Evolutionary conservation across 2,329 filamentous ascomycete species (phyloP), one percentile per base, ranked within the genome.

Genomic region (Cordyceps javanica): DNA sequence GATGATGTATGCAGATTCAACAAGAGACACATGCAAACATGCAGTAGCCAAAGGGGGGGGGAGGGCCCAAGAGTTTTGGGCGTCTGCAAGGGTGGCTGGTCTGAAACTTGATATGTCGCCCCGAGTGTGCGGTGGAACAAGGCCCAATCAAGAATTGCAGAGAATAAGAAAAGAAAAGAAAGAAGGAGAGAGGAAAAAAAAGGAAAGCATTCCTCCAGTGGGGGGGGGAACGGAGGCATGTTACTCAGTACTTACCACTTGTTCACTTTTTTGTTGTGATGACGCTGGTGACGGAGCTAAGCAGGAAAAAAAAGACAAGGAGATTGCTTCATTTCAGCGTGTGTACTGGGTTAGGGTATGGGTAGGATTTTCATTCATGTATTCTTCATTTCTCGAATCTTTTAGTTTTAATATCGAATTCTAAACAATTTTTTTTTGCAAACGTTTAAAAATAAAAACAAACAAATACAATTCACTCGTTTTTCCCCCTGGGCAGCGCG

Each of bases 301-400:
- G n/a, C n/a, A n/a, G n/a, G n/a, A n/a, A n/a, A n/a, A n/a, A n/a
- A n/a, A n/a, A n/a, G n/a, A 19, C 9, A 34, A 19, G 8, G 28
- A 45, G 39, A 54, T 54, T 54, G 51, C 28, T 54, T 54, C 51
- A 54, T 54, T 45, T 54, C 26, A 52, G 16, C 16, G 19, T 7
- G 21, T 13, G 16, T 19, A 5, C 14, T 14, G 14, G 36, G n/a
- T 38, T 38, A 14, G 9, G 13, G 14, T 38, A n/a, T 4, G 19
- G 36, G 14, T n/a, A 38, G 36, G 14, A 38, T 3, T 38, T 3
- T n/a, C 19, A 16, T 19, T 5, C 5, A 8, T 19, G 2, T 41
- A 9, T 2, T 19, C n/a, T 41, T 21, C n/a, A 41, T 21, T 21
- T 21, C 21, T 41, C n/a, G n/a, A n/a, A n/a, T n/a, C n/a, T n/a